Base-by-base conservation (phyloP, 2,329 filamentous ascomycete genomes). In the Hypomyces rosellus region DNA sequence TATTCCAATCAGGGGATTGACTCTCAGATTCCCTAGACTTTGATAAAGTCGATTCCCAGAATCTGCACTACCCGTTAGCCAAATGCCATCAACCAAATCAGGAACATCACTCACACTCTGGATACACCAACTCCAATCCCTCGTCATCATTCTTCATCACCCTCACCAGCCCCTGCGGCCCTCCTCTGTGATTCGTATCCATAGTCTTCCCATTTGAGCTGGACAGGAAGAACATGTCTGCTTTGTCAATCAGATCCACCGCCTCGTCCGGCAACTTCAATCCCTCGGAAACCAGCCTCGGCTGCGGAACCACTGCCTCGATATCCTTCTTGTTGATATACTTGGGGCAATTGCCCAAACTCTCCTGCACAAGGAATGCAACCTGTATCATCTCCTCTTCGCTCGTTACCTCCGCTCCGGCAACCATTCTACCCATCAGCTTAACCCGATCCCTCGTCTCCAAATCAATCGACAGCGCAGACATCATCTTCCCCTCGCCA, bases 31-130 rank as follows among this genome's bases (percentile, higher is more conserved):
- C 1, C 89, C 89, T 0, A 95, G 75, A 0, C 86, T 88, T 65
- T 95, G 89, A 59, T 95, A 95, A 0, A 93, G 70, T 14, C 88
- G 74, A 65, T 95, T 95, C 7, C 89, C 89, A 1, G 86, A 90
- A 64, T 86, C 69, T 71, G 15, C 34, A 14, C 5, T 20, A 39
- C 25, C 9, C 25, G 46, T 62, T 50, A 62, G 56, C 30, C 25
- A 30, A 30, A 5, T 30, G 25, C 9, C 25, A 8, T 30, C 25
- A 11, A 30, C 6, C 6, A 30, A 30, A 6, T 30, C 9, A 30
- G 9, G 9, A 11, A 11, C 25, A 30, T 8, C 2, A 64, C 68
- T 66, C 56, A 69, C 69, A 95, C 63, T 95, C 89, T 0, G 89
- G 89, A 66, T 89, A 95, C 3, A 85, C 74, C 13, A 95, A 65